Evolutionary conservation across 257 asterid genomes (phyloP), one percentile per base, ranked within the genome.

Genomic region (Gardenia jasminoides): DNA sequence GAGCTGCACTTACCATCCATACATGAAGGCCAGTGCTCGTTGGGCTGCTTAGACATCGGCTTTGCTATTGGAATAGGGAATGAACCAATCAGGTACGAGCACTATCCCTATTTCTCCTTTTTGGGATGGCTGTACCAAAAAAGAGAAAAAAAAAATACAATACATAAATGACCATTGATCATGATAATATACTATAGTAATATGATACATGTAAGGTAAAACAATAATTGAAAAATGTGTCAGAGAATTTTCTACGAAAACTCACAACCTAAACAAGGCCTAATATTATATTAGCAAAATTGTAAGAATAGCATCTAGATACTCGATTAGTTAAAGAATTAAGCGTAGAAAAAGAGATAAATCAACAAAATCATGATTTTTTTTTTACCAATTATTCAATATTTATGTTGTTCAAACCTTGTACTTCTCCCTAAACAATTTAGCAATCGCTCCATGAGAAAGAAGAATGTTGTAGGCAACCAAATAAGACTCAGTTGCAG

Each of bases 401-500:
- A 46, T 7, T 8, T 46, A 46, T 1, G 10, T 0, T 46, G 11
- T 46, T 46, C 12, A 7, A 10, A 88, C 95, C 87, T 91, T 80
- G 70, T 88, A 88, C 28, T 84, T 88, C 0, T 80, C 22, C 12
- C 33, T 84, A 78, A 87, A 89, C 10, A 88, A 31, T 30, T 86
- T 80, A 10, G 84, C 84, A 3, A 84, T 33, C 1, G 80, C 74
- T 1, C 87, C 92, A 76, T 91, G 96, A 41, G 76, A 56, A 46
- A 88, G 86, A 41, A 91, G 87, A 0, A 89, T 7, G 39, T 84
- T 78, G 62, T 91, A 94, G 48, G 75, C 90, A 1, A 48, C 91
- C 20, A 87, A 65, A 47, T 91, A 91, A 54, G 97, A 94, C 47
- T 91, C 92, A 10, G 85, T 86, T 0, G 85, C 83, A 0, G 93